These are phyloP conservation scores for Cordia subcordata DNA, from an alignment of 257 asterid species.

Conservation along the genomic window DNA sequence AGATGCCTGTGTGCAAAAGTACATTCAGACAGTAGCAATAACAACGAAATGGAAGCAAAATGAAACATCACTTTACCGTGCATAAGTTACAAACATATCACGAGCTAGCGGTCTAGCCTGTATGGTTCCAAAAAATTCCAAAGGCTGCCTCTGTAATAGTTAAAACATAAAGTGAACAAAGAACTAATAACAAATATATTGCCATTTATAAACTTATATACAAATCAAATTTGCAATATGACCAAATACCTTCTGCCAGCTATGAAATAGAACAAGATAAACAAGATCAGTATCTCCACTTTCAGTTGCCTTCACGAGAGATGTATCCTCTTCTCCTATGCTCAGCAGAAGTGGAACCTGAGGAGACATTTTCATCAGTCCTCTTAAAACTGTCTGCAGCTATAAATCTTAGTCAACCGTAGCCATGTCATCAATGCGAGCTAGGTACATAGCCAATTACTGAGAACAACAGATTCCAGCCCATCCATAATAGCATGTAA, in stretches of 20 bases:
- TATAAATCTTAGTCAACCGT: background rate
- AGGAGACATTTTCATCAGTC: constrained; percentile 7
- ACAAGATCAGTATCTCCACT: constrained; percentile 98
- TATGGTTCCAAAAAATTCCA: constrained; percentile 75
- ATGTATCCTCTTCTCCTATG: constrained; percentile 93
- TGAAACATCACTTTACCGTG: constrained; percentile 50
- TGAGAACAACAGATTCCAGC: no score
- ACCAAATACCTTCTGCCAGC: constrained; percentile 76
- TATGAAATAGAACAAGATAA: constrained; percentile 89
- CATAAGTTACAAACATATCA: constrained; percentile 78
- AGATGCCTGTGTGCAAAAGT: no score
- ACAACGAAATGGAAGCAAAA: background rate
- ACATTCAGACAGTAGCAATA: no score
- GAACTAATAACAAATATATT: constrained; percentile 7
- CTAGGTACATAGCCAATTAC: no score
- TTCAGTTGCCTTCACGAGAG: constrained; percentile 83
- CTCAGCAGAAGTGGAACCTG: constrained; percentile 96
- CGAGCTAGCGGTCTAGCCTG: constrained; percentile 90
- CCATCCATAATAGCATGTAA: no score
- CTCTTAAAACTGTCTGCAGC: background rate
- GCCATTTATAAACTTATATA: background rate
- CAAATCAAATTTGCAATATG: constrained; percentile 3
- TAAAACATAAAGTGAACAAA: constrained; percentile 15
- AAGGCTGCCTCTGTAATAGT: constrained; percentile 59
- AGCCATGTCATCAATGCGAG: no score